Base-by-base conservation (phyloP, 192 early-diverging fungal species). In the Gonapodya prolifera region DNA sequence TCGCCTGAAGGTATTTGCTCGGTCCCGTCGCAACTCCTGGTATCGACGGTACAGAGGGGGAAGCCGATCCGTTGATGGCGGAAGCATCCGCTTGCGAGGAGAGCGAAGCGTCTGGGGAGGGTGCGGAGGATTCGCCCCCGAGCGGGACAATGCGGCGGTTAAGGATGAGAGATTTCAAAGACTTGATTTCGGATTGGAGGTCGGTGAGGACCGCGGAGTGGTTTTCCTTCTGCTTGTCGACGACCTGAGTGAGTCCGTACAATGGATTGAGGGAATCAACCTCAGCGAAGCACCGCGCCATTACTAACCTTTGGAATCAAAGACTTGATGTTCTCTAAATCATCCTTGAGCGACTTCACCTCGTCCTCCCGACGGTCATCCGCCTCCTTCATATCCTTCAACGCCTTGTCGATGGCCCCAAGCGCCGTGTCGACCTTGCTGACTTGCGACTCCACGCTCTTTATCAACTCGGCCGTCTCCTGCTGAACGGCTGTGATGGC, bases 131-230 rank as follows among this genome's bases (percentile, higher is more conserved):
- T n/a, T n/a, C n/a, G n/a, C n/a, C n/a, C n/a, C n/a, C n/a, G n/a
- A n/a, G 13, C 13, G 45, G 45, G 13, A 8, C 45, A n/a, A 69
- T n/a, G 45, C 91, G 87, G 35, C 95, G 91, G 82, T 91, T 98
- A 33, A 96, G 80, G 70, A 99, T 82, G 77, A 99, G 86, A 77
- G 90, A 94, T 78, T 97, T 94, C 35, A 99, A 86, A 29, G 93
- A 94, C 81, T 96, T 96, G 82, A 99, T 89, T 82, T 99, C 97
- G 30, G 87, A 87, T 83, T 99, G 97, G 30, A 99, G 85, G 34
- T 98, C 95, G 34, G 83, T 81, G 75, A 95, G 80, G 8, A 90
- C 83, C 36, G 84, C 82, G 2, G 82, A 80, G 79, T 95, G 91
- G 2, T 88, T 83, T 33, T 93, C 91, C 77, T 91, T 93, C 75